Percentiles rank a stretch among this genome's conserved stretches.
phyloP scores from a whole-genome alignment of 2,329 filamentous ascomycete genomes.

The Alternaria sp. region DNA sequence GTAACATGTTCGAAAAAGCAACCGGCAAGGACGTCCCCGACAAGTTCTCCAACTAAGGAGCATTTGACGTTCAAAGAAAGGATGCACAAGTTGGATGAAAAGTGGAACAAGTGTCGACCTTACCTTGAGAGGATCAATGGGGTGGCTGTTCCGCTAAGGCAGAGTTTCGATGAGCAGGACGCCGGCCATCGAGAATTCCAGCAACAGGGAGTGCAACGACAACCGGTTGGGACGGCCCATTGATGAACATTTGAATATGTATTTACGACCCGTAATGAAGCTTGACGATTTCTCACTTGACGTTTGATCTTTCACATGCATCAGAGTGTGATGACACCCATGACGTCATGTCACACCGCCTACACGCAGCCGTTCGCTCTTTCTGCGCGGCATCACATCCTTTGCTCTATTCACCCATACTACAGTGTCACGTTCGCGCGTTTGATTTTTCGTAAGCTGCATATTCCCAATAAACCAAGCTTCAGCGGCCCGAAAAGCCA shows the following conservation, averaged over 20 bases:
- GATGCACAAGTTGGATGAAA: conserved; percentile 14
- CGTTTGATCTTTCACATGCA: background rate
- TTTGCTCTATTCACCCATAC: background rate
- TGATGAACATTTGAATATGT: background rate
- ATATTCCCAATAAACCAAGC: background rate
- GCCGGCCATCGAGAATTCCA: background rate
- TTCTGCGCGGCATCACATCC: background rate
- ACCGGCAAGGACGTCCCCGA: conserved; percentile 60
- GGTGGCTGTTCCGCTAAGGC: conserved; percentile 12
- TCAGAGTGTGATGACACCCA: background rate
- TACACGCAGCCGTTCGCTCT: background rate
- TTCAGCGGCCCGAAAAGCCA: background rate
- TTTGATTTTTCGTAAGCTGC: background rate
- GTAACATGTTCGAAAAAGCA: conserved; percentile 60
- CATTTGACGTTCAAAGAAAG: conserved; percentile 2
- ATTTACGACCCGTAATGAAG: background rate
- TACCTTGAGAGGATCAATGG: conserved; percentile 26
- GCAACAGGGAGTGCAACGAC: background rate
- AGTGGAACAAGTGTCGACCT: conserved; percentile 20
- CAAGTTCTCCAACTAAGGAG: conserved; percentile 58
- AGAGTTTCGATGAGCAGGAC: background rate
- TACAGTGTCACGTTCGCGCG: background rate
- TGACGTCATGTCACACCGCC: background rate
- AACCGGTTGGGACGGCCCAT: background rate
- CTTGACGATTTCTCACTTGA: background rate